Base-by-base conservation (phyloP, 2,329 filamentous ascomycete species). In the Pyricularia grisea region DNA sequence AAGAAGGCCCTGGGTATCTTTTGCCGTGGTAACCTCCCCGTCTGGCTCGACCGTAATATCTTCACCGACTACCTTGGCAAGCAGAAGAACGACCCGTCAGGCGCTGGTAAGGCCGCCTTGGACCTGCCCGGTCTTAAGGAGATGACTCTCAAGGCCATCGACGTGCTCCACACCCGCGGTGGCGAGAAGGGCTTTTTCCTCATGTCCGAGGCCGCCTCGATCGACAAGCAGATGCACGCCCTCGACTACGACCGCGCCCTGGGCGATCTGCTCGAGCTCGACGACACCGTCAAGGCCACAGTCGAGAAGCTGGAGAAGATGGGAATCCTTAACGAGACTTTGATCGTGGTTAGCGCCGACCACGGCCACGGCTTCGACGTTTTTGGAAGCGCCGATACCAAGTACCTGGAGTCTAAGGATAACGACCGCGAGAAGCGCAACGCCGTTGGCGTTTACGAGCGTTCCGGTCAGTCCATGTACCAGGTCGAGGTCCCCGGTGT, bases 221-320 rank as follows among this genome's bases (percentile, higher is more conserved):
- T 96, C 73, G 92, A 95, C 81, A 96, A 96, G 84, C 90, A 92
- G 84, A 95, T 96, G 92, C 92, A 96, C 80, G 78, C 82, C 2
- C 85, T 95, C 25, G 92, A 95, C 81, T 95, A 95, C 77, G 91
- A 95, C 79, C 91, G 92, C 68, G 91, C 92, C 0, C 87, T 96
- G 0, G 92, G 91, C 68, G 92, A 96, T 74, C 87, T 96, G 0
- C 87, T 96, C 60, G 92, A 96, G 80, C 85, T 96, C 42, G 92
- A 96, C 75, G 92, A 96, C 79, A 93, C 92, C 4, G 82, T 96
- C 73, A 88, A 88, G 68, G 91, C 91, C 23, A 93, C 92, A 3
- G 84, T 94, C 68, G 83, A 83, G 65, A 89, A 92, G 76, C 88
- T 96, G 63, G 83, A 87, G 74, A 80, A 84, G 36, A 82, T 92